Conservation (phyloP, 192 early-diverging fungal genomes). For the Powellomyces hirtus region DNA sequence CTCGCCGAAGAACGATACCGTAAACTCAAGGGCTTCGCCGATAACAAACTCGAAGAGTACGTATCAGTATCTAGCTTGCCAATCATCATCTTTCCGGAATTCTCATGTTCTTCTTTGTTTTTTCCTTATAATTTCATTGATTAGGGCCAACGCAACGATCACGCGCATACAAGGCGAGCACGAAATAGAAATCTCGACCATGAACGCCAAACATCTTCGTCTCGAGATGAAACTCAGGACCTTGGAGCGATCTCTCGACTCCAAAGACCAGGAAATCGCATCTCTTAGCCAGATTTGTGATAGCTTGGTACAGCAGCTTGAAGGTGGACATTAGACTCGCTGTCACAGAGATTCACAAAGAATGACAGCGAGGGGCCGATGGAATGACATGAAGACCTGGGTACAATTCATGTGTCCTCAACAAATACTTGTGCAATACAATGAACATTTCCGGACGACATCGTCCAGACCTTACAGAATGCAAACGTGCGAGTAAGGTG, state of each 20-base stretch:
- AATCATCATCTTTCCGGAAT: not conserved
- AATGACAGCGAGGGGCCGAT: not conserved
- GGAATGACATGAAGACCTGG: no score
- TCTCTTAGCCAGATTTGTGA: slow-evolving; percentile 47
- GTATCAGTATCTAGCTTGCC: not conserved
- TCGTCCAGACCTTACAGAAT: no score
- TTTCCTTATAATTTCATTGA: not conserved
- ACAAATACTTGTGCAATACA: no score
- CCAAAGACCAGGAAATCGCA: slow-evolving; percentile 38
- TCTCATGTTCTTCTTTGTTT: not conserved
- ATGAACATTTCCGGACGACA: no score
- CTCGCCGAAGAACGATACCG: slow-evolving; percentile 23
- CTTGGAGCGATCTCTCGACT: slow-evolving; percentile 27
- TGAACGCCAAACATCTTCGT: slow-evolving; percentile 30
- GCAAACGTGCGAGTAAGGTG: no score
- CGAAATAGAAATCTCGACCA: slow-evolving; percentile 40
- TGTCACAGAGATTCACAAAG: not conserved
- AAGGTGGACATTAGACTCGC: not conserved
- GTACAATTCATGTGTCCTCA: no score
- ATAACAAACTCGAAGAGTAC: slow-evolving; percentile 42
- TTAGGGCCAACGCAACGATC: slow-evolving; percentile 43
- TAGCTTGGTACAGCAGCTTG: slow-evolving; percentile 33
- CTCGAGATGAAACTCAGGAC: slow-evolving; percentile 31
- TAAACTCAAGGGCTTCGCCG: slow-evolving; percentile 34
- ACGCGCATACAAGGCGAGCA: slow-evolving; percentile 15